phyloP scores from a whole-genome alignment of 2,329 filamentous ascomycete species.

The Didymellaceae sp. region DNA sequence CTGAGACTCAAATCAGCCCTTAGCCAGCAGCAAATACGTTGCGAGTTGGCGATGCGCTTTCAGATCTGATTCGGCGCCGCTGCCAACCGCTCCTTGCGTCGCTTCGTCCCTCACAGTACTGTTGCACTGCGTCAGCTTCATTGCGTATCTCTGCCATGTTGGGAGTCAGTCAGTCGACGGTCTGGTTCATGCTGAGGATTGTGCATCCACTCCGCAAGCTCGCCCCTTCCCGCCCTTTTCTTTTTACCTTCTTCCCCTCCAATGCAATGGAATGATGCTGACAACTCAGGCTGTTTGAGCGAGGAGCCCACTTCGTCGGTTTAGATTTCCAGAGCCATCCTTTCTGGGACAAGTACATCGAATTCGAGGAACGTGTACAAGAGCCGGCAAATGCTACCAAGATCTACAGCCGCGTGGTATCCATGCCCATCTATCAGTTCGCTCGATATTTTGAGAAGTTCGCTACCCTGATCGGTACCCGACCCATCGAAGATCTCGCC shows the following conservation, averaged over 20 bases:
- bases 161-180: conserved; percentile 26
- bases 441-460: conserved; percentile 93
- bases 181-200: conserved; percentile 16
- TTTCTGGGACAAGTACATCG: conserved; percentile 99
- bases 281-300: conserved; percentile 80
- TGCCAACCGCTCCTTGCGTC: conserved; percentile 40
- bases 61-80: conserved; percentile 29
- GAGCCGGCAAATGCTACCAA: conserved; percentile 71
- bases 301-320: conserved; percentile 82
- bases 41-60: conserved; percentile 23
- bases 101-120: conserved; percentile 44
- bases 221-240: conserved; percentile 14
- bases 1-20: conserved; percentile 37
- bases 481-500: conserved; percentile 75
- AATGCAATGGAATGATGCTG: conserved; percentile 15
- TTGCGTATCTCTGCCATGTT: conserved; percentile 13
- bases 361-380: conserved; percentile 85
- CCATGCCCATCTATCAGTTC: conserved; percentile 95
- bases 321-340: conserved; percentile 93
- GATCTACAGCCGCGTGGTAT: conserved; percentile 80
- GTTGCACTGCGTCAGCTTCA: conserved; percentile 23
- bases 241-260: conserved; percentile 9
- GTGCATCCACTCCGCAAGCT: conserved; percentile 28
- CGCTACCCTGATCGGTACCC: conserved; percentile 72
- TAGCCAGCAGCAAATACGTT: conserved; percentile 31